Percentiles rank a stretch among this genome's conserved stretches.
Conservation (phyloP, 148 eudicot species). For the Cornus suecica region DNA sequence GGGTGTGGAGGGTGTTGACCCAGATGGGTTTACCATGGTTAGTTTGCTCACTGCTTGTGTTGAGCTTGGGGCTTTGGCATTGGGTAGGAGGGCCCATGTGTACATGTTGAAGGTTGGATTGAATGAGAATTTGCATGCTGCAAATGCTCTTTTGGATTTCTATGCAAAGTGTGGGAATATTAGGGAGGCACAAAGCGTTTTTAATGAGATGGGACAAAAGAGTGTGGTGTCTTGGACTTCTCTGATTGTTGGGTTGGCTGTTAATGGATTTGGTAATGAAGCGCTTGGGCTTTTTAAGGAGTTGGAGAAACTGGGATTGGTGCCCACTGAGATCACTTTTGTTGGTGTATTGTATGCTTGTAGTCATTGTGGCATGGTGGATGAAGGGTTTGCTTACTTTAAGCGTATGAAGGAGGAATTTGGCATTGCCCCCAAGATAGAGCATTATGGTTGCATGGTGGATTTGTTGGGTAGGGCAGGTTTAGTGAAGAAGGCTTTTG, state of each 20-base stretch:
- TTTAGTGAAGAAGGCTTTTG: constrained; percentile 54
- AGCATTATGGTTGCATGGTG: constrained; percentile 81
- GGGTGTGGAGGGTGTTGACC: too few relatives aligned
- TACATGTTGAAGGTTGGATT: constrained; percentile 71
- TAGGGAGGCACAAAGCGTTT: constrained; percentile 44
- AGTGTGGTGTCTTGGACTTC: constrained; percentile 72
- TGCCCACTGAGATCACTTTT: constrained; percentile 63
- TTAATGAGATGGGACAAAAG: constrained; percentile 44
- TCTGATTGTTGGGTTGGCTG: constrained; percentile 63
- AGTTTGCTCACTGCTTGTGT: too few relatives aligned
- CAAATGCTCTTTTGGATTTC: constrained; percentile 59
- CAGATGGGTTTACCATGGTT: too few relatives aligned
- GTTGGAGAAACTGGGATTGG: constrained; percentile 39
- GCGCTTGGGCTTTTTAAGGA: constrained; percentile 53
- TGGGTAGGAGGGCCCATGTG: constrained; percentile 70
- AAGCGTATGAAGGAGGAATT: constrained; percentile 45
- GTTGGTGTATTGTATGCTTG: constrained; percentile 81
- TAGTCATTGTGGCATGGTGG: constrained; percentile 77
- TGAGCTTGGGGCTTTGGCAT: too few relatives aligned
- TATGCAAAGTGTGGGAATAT: constrained; percentile 72
- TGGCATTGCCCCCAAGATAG: constrained; percentile 49
- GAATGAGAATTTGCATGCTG: constrained; percentile 57
- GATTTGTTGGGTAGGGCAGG: constrained; percentile 73
- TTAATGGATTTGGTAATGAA: constrained; percentile 54
- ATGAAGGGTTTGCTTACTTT: constrained; percentile 63